Evolutionary conservation across 371 early-diverging fungal species (phyloP).

Genomic region (Mucor indicus): DNA sequence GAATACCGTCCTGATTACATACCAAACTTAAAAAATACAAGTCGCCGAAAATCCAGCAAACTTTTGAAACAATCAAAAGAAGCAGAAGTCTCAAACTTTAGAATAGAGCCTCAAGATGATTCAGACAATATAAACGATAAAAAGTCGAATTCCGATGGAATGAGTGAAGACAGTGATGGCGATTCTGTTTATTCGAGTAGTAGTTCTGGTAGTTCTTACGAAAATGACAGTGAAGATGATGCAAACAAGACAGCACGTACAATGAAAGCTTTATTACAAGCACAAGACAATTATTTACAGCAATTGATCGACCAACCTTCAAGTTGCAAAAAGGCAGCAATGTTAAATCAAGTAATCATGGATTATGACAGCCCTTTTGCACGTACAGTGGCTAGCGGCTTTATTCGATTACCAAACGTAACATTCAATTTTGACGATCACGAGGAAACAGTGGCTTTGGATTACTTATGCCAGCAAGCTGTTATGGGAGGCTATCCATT

Average conservation of each 20-base stretch:
- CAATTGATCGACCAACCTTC: neutral
- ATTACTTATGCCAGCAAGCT: slow-evolving; percentile 44
- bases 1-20: slow-evolving; percentile 44
- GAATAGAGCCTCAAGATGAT: neutral
- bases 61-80: slow-evolving; percentile 1
- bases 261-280: neutral
- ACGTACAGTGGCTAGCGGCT: slow-evolving; percentile 8
- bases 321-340: neutral
- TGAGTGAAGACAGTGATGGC: slow-evolving; percentile 1
- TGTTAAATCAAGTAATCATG: slow-evolving; percentile 2
- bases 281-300: too few species aligned
- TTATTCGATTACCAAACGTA: neutral
- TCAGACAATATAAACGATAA: neutral
- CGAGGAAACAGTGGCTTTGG: slow-evolving; percentile 19
- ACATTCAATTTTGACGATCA: neutral
- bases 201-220: neutral
- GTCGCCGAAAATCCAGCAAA: slow-evolving; percentile 1
- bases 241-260: neutral
- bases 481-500: slow-evolving; percentile 52
- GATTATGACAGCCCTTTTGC: slow-evolving; percentile 37
- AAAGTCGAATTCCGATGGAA: slow-evolving; percentile 1
- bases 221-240: neutral
- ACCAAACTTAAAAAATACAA: slow-evolving; percentile 15
- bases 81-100: neutral
- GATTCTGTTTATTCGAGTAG: neutral